Conservation (phyloP, 2,329 filamentous ascomycete species). For the Stachybotrys elegans region DNA sequence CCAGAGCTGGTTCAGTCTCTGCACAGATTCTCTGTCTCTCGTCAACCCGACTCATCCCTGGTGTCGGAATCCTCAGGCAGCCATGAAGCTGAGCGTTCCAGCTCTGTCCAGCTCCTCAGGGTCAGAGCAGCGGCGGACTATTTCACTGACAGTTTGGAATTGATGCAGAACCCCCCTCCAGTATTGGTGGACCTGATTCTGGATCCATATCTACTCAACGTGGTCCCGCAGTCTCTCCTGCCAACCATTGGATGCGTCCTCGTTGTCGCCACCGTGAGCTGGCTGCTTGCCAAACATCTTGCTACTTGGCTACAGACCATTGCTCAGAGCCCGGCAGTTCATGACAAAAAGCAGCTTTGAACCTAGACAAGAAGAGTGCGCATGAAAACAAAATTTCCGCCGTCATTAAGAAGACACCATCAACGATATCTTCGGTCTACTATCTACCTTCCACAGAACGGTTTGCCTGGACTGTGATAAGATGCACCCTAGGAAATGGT, state of each 20-base stretch:
- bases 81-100: conserved; percentile 14
- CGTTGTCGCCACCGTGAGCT: conserved; percentile 48
- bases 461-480: too few relatives aligned
- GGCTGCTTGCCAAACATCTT: conserved; percentile 34
- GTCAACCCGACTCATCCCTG: too few relatives aligned
- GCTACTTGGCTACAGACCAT: conserved; percentile 20
- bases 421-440: too few relatives aligned
- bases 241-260: conserved; percentile 67
- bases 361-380: too few relatives aligned
- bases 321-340: conserved; percentile 16
- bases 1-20: conserved; percentile 62
- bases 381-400: too few relatives aligned
- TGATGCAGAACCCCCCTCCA: conserved; percentile 71
- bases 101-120: conserved; percentile 65
- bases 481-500: too few relatives aligned
- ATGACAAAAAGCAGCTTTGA: conserved; percentile 31
- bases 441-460: too few relatives aligned
- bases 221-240: conserved; percentile 72
- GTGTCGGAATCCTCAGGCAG: too few relatives aligned
- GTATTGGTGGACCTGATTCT: conserved; percentile 79
- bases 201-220: conserved; percentile 77
- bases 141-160: conserved; percentile 64
- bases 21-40: conserved; percentile 52
- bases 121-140: conserved; percentile 78
- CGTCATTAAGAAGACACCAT: too few relatives aligned